These are phyloP conservation scores for Geranium rotundifolium DNA, from an alignment of 345 rosid species.

Conservation along the genomic window DNA sequence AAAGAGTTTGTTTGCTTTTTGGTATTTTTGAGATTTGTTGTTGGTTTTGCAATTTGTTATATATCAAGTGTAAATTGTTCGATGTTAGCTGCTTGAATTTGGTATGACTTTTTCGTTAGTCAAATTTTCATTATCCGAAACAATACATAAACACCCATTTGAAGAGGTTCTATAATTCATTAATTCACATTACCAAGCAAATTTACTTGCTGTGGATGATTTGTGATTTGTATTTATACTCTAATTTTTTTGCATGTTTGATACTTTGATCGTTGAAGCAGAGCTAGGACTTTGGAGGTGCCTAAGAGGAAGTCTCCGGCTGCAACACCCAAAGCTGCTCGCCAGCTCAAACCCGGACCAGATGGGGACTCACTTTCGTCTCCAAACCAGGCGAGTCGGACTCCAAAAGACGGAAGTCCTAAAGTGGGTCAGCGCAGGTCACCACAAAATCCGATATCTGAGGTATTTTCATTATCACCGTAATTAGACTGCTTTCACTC, in stretches of 20 bases:
- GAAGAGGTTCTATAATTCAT: background rate
- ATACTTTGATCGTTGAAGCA: conserved; percentile 18
- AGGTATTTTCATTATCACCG: conserved; percentile 33
- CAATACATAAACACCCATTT: background rate
- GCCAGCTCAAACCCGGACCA: conserved; percentile 46
- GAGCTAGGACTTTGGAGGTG: conserved; percentile 47
- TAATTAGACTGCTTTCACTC: too few relatives aligned
- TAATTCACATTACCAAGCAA: too few relatives aligned
- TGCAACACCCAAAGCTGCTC: conserved; percentile 50
- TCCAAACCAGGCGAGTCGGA: conserved; percentile 34
- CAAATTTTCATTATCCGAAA: background rate
- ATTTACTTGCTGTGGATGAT: background rate
- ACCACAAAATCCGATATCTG: conserved; percentile 48
- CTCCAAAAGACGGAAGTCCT: conserved; percentile 62
- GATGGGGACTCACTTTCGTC: conserved; percentile 43
- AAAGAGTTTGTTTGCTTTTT: too few relatives aligned
- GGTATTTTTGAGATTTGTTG: background rate
- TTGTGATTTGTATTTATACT: background rate
- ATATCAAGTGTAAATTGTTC: too few relatives aligned
- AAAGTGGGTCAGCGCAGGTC: conserved; percentile 66
- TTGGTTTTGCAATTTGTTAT: background rate
- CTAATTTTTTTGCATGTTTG: conserved; percentile 9
- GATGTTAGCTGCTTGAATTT: background rate
- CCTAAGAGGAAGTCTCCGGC: conserved; percentile 67
- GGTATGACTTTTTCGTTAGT: background rate